Conservation (phyloP, 2,329 filamentous ascomycete species). For the Penicillium concentricum region DNA sequence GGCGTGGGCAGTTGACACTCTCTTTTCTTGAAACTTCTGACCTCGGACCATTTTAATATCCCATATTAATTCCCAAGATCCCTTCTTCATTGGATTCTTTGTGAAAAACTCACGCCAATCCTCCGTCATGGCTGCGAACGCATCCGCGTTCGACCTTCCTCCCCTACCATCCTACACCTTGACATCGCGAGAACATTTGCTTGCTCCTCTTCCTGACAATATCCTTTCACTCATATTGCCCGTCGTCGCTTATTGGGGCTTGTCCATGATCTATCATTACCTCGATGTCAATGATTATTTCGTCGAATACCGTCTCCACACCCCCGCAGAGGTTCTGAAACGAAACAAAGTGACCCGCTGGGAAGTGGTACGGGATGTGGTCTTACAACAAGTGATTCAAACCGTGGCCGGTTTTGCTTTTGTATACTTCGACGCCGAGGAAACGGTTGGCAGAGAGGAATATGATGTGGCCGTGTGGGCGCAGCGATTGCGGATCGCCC, state of each 20-base stretch:
- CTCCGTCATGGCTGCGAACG: slow-evolving; percentile 36
- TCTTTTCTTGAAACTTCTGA: neutral
- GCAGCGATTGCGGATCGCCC: slow-evolving; percentile 72
- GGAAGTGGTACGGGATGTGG: slow-evolving; percentile 85
- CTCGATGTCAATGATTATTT: slow-evolving; percentile 85
- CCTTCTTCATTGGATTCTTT: neutral
- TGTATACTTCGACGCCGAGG: slow-evolving; percentile 68
- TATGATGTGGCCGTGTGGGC: slow-evolving; percentile 92
- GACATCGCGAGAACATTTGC: slow-evolving; percentile 65
- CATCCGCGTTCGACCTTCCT: slow-evolving; percentile 61
- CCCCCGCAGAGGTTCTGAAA: slow-evolving; percentile 83
- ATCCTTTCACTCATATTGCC: slow-evolving; percentile 74
- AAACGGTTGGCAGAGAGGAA: slow-evolving; percentile 73
- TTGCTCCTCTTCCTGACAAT: slow-evolving; percentile 78
- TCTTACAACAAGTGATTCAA: slow-evolving; percentile 90
- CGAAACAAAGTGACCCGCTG: slow-evolving; percentile 82
- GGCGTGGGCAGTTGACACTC: slow-evolving; percentile 2
- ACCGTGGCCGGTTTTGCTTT: slow-evolving; percentile 68
- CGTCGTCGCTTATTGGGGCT: slow-evolving; percentile 80
- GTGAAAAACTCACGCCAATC: neutral
- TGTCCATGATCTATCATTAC: slow-evolving; percentile 82
- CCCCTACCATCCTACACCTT: slow-evolving; percentile 82
- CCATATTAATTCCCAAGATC: neutral
- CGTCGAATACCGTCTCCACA: slow-evolving; percentile 89
- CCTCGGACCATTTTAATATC: neutral